Base-by-base conservation (phyloP, 192 early-diverging fungal species). In the Entophlyctis luteolus region DNA sequence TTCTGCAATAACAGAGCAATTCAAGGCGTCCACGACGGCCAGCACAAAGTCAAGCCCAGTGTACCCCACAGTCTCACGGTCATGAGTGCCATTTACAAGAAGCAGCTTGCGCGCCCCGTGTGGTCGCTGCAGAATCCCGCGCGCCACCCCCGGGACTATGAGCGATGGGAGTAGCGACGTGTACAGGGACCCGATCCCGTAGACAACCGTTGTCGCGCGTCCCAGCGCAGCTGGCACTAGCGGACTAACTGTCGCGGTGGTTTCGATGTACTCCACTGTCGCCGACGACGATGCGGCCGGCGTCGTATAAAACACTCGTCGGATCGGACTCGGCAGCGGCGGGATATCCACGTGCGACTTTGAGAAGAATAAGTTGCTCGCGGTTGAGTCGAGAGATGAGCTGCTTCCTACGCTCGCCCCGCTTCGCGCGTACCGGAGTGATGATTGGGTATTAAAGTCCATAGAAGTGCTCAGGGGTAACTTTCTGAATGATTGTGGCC, bases 121-220 rank as follows among this genome's bases (percentile, higher is more conserved):
- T 18, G 1, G 86, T 87, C 10, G 10, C 39, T 12, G 39, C 39
- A 42, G 39, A 8, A n/a, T 12, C 10, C 39, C 39, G n/a, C n/a
- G n/a, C n/a, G 86, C 89, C 1, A 89, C 81, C 18, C 84, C 86
- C 22, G 84, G 81, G 25, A 91, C 74, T 37, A 91, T 81, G 20
- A 91, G 58, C 71, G 86, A 87, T 1, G 89, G 89, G 10, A 89
- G 71, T 45, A 91, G 82, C 18, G 85, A 87, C 0, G 89, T 91
- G 53, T 89, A 91, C 1, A 91, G 66, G 1, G 87, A 89, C 0
- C 89, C 89, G 52, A 89, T 88, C 1, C 87, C 84, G 65, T 89
- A 91, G 1, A 90, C 71, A 12, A 91, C 66, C 0, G 81, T 77
- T 29, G 78, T 70, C 67, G 87, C 84, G 4, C 35, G 59, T 1